Base-by-base conservation (phyloP, 768 basidiomycete species). In the Melanogaster broomeanus region DNA sequence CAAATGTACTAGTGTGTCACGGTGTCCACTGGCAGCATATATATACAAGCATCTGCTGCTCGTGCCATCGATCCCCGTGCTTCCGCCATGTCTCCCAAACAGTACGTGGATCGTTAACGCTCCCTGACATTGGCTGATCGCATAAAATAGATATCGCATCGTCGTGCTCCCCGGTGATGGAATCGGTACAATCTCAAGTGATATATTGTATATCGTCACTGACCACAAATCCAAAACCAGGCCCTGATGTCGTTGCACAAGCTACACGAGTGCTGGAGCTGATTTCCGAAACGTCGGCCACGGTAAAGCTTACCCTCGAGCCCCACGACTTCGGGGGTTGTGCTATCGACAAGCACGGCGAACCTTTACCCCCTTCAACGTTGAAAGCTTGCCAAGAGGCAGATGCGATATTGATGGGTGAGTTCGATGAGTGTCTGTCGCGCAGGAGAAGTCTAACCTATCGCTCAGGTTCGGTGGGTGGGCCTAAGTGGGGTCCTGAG, bases 401-500 rank as follows among this genome's bases (percentile, higher is more conserved):
- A 4, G 96, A 98, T 73, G 97, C 96, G 15, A 91, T 99, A 58
- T 77, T 99, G 27, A 85, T 99, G 83, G 97, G 97, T 93, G 61
- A 43, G 79, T 61, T 7, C 21, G 27, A 44, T 37, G n/a, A n/a
- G 8, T 19, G 24, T 7, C 41, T 39, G 13, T 42, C 18, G 39
- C 39, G 44, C 44, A 37, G 13, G 5, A 38, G 45, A 15, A 31
- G 18, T n/a, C 51, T 58, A 35, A 62, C 40, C 45, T n/a, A 30
- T 37, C 19, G 19, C n/a, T 16, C 50, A 98, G 96, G 96, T 59
- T 88, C 96, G 18, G 90, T 98, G 59, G 97, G 97, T 52, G 97
- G 97, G n/a, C 97, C 97, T 13, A 98, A 98, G 72, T 99, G 97
- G 97, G 95, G 93, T 42, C 88, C 95, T 3, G 82, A 85, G 50